phyloP scores from a whole-genome alignment of 257 asterid species.

The Solanum tarapatanum region DNA sequence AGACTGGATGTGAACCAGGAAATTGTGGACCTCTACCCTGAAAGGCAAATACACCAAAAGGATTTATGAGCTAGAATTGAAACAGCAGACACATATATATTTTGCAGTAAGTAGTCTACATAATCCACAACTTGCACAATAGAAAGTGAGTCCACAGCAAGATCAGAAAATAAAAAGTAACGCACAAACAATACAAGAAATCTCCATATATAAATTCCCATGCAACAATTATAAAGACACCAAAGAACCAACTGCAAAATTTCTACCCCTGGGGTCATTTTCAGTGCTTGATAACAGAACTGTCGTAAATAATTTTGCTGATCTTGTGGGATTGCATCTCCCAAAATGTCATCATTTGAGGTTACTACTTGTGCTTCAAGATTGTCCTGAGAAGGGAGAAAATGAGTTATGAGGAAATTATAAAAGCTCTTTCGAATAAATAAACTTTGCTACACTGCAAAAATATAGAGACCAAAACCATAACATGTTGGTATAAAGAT shows the following conservation, averaged over 20 bases:
- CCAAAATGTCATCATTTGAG: conserved; percentile 85
- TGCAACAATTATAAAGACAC: background rate
- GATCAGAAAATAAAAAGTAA: background rate
- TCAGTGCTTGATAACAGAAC: conserved; percentile 69
- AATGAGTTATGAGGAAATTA: background rate
- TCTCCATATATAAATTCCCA: background rate
- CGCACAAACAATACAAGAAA: background rate
- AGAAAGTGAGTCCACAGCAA: background rate
- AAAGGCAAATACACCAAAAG: conserved; percentile 7
- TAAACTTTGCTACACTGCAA: background rate
- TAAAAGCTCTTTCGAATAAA: background rate
- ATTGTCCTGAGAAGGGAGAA: conserved; percentile 50
- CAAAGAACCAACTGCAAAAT: background rate
- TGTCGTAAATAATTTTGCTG: conserved; percentile 64
- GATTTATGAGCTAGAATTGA: background rate
- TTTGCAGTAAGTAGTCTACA: background rate
- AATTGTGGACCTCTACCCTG: conserved; percentile 71
- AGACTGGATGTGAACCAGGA: conserved; percentile 99
- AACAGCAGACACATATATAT: background rate
- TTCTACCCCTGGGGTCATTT: conserved; percentile 64
- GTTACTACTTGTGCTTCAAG: conserved; percentile 39
- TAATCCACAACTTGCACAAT: background rate
- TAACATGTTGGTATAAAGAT: background rate
- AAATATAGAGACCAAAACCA: background rate
- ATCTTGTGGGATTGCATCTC: conserved; percentile 71